Evolutionary conservation across 1,284 basidiomycete genomes (phyloP), one percentile per base, ranked within the genome.

Genomic region (Microbotryum violaceum): DNA sequence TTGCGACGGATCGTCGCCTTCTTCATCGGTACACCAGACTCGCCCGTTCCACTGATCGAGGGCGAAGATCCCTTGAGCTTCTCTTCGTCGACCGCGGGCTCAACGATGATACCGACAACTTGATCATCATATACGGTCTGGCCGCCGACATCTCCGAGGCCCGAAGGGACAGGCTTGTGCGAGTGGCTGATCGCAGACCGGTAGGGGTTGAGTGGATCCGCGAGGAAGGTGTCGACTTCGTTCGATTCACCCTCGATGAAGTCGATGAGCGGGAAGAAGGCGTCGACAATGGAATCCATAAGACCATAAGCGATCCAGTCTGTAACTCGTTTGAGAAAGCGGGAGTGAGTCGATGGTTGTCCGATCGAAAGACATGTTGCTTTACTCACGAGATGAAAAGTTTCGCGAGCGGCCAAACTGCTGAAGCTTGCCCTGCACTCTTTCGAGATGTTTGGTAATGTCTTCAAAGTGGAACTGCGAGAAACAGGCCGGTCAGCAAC

Each of bases 291-390:
- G 1, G 91, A 94, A 73, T 97, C 93, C 72, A 97, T 80, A 57
- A 97, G 81, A 20, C 87, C 89, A 74, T 97, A 91, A 0, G 91
- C 90, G 67, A 97, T 91, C 91, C 91, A 97, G 74, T 94, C 91
- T 89, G 72, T 33, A 23, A 59, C 70, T 6, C 12, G 37, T 14
- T 42, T 14, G 37, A 16, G 37, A 42, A 16, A 16, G 37, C 53
- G 10, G 67, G 16, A 42, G 37, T 42, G 37, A 42, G 37, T 42
- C 8, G 37, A 42, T 18, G 12, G 16, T 42, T 18, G 37, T 53
- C 73, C 68, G 49, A 70, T 67, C 6, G 70, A 66, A 12, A 67
- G 62, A 1, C 63, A 65, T 20, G 69, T 18, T 42, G 37, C 12
- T 42, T 9, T 4, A 70, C 81, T 58, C 67, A 86, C 87, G 86